Evolutionary conservation across 371 early-diverging fungal species (phyloP).

Genomic region (Lichtheimia corymbifera): DNA sequence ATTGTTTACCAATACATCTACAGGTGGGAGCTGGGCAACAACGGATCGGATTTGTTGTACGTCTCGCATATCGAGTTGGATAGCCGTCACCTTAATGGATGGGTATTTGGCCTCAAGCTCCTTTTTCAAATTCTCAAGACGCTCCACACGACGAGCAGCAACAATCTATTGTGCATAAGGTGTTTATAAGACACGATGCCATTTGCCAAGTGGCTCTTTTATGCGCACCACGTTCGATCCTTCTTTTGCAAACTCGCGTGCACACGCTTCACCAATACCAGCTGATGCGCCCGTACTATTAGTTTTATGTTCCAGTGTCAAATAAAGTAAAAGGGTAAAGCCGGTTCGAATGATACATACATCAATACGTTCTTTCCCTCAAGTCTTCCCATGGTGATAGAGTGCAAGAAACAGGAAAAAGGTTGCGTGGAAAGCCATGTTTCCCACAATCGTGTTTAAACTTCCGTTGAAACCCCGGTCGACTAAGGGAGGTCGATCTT

Average conservation of each 20-base stretch:
- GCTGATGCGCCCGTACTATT: slow-evolving; percentile 90
- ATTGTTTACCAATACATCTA: slow-evolving; percentile 82
- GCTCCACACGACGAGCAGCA: slow-evolving; percentile 79
- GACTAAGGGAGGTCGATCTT: no score
- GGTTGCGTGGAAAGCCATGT: neutral
- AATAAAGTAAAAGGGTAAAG: slow-evolving; percentile 3
- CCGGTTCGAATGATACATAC: slow-evolving; percentile 23
- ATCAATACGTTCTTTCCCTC: slow-evolving; percentile 60
- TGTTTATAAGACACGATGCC: neutral
- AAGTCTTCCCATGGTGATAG: slow-evolving; percentile 25
- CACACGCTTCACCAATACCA: slow-evolving; percentile 89
- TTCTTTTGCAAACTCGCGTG: slow-evolving; percentile 82
- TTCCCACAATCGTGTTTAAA: no score
- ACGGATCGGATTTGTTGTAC: slow-evolving; percentile 56
- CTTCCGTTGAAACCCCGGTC: no score
- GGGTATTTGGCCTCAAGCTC: slow-evolving; percentile 59
- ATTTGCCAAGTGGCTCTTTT: neutral
- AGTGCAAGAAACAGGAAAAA: neutral
- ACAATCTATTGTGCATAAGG: slow-evolving; percentile 49
- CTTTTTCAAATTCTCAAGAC: slow-evolving; percentile 59
- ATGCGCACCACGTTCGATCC: slow-evolving; percentile 71
- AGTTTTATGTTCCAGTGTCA: neutral
- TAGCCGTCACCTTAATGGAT: slow-evolving; percentile 55
- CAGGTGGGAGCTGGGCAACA: slow-evolving; percentile 58
- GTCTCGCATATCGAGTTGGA: slow-evolving; percentile 77